A percentile compares a stretch with the other conserved stretches of the same genome.
Evolutionary conservation across 139 green algal genomes (phyloP).

Genomic region (Chlamydomonas sp.): DNA sequence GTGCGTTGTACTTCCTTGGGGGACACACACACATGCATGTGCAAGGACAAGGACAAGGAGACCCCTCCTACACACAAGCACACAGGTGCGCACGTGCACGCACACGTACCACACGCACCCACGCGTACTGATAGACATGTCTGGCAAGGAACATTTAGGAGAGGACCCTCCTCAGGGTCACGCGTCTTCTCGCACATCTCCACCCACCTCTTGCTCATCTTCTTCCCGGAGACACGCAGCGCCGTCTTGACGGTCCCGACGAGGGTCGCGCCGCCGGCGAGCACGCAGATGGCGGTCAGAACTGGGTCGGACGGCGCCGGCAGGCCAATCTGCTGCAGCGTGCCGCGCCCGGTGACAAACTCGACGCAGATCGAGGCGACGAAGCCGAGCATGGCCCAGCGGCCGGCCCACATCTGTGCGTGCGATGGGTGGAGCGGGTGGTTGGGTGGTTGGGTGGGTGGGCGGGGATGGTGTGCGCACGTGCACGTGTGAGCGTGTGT

Average conservation of each 20-base stretch:
- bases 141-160: too few species aligned
- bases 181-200: neutral
- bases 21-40: too few species aligned
- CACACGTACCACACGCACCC: too few species aligned
- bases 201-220: constrained; percentile 43
- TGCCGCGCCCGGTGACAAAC: constrained; percentile 33
- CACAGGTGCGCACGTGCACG: too few species aligned
- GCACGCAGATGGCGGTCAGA: constrained; percentile 18
- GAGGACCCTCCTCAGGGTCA: neutral
- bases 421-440: neutral
- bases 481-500: neutral
- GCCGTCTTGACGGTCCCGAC: constrained; percentile 37
- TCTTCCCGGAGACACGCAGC: constrained; percentile 22
- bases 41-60: too few species aligned
- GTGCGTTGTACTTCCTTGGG: too few species aligned
- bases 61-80: too few species aligned
- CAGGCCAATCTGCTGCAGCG: constrained; percentile 31
- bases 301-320: constrained; percentile 29
- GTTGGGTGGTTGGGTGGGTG: neutral
- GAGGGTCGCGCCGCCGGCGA: constrained; percentile 37
- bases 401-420: constrained; percentile 43
- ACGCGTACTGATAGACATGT: too few species aligned
- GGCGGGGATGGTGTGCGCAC: neutral
- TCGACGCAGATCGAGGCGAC: constrained; percentile 45
- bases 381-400: constrained; percentile 64